Evolutionary conservation across 2,329 filamentous ascomycete genomes (phyloP).

Genomic region (Colletotrichum melonis): DNA sequence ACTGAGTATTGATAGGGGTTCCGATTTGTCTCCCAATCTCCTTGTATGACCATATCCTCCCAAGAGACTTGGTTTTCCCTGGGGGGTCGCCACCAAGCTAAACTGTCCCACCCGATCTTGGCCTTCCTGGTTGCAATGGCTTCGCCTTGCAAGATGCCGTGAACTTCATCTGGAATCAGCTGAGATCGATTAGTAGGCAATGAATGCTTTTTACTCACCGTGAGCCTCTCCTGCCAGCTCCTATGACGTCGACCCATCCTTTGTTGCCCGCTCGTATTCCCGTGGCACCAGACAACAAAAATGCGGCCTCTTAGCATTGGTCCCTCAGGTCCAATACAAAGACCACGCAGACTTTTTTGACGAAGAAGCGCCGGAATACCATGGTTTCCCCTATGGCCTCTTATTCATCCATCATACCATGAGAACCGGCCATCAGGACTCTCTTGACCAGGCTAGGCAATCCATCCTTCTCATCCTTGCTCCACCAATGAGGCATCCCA

Average conservation of each 20-base stretch:
- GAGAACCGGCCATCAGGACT: neutral
- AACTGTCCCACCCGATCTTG: neutral
- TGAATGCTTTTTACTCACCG: neutral
- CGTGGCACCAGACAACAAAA: neutral
- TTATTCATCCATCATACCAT: neutral
- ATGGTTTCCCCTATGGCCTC: neutral
- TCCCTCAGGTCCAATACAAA: neutral
- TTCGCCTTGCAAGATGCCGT: neutral
- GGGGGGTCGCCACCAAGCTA: neutral
- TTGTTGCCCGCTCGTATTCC: neutral
- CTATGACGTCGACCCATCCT: neutral
- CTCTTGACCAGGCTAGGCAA: neutral
- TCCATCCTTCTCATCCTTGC: neutral
- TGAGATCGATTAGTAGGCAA: too few relatives aligned
- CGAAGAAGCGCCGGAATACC: neutral
- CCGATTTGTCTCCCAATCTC: too few relatives aligned
- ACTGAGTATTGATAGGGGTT: too few relatives aligned
- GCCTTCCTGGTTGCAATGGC: neutral
- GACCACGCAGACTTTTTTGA: neutral
- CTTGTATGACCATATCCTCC: too few relatives aligned
- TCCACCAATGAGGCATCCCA: neutral
- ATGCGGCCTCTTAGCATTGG: neutral
- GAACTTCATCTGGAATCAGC: neutral
- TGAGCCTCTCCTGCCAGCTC: neutral
- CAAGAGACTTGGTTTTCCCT: neutral